Evolutionary conservation across 140 eudicot genomes (phyloP).

Genomic region (Flaveria floridana): DNA sequence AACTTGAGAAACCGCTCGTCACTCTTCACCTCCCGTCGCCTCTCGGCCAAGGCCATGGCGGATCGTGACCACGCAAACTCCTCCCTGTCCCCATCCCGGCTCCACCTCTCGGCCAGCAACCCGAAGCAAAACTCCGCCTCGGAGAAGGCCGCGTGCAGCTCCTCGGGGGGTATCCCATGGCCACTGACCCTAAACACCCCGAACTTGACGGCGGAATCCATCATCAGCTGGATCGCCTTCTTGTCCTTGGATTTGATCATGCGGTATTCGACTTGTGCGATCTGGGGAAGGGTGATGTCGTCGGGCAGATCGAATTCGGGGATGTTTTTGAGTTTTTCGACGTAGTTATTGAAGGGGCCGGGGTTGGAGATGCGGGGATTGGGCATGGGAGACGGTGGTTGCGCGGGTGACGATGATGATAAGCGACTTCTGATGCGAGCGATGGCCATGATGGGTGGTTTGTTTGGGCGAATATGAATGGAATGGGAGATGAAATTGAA

Average conservation of each 20-base stretch:
- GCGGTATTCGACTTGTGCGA: conserved; percentile 46
- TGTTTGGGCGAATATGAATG: conserved; percentile 18
- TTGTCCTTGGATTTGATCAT: conserved; percentile 41
- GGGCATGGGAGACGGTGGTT: conserved; percentile 77
- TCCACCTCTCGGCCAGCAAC: conserved; percentile 42
- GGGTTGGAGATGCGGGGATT: conserved; percentile 44
- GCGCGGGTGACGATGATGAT: conserved; percentile 32
- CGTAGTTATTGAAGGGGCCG: conserved; percentile 36
- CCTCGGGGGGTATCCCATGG: conserved; percentile 61
- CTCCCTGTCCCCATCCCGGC: conserved; percentile 60
- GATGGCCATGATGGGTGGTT: conserved; percentile 37
- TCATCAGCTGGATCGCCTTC: conserved; percentile 35
- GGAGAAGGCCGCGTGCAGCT: conserved; percentile 41
- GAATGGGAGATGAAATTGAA: conserved; percentile 28
- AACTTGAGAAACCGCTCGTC: conserved; percentile 42
- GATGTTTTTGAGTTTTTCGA: conserved; percentile 40
- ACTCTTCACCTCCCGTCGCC: conserved; percentile 43
- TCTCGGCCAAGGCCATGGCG: conserved; percentile 37
- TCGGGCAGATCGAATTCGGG: conserved; percentile 54
- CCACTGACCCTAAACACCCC: conserved; percentile 51
- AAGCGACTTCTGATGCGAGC: conserved; percentile 41
- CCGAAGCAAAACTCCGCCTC: conserved; percentile 53
- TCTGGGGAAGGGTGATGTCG: conserved; percentile 31
- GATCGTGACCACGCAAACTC: conserved; percentile 51
- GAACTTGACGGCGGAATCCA: conserved; percentile 41